A percentile compares a stretch with the other conserved stretches of the same genome.
Evolutionary conservation across 352 stramenopile species (phyloP).

Genomic region (Globisporangium splendens): DNA sequence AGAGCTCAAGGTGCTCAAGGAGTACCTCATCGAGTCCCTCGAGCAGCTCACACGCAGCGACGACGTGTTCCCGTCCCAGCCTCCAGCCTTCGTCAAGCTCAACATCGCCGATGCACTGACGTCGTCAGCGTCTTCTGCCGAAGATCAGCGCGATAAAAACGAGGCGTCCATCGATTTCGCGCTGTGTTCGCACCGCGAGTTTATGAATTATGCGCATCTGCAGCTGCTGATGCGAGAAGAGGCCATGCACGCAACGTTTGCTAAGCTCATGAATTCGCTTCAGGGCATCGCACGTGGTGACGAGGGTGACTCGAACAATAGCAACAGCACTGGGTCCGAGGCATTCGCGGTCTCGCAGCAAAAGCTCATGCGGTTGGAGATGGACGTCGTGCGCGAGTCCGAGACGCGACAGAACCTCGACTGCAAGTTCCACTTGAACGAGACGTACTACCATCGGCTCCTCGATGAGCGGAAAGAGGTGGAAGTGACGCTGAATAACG

Average conservation of each 20-base stretch:
- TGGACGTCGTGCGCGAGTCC: slow-evolving; percentile 27
- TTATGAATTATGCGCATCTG: slow-evolving; percentile 38
- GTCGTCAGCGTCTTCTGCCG: neutral
- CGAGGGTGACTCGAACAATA: too few species aligned
- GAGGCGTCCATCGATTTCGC: slow-evolving; percentile 55
- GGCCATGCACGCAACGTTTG: slow-evolving; percentile 19
- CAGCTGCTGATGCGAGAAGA: slow-evolving; percentile 32
- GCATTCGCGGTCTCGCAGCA: slow-evolving; percentile 34
- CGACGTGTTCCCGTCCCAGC: slow-evolving; percentile 17
- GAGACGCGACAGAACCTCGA: slow-evolving; percentile 29
- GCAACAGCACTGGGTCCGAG: neutral
- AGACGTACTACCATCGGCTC: slow-evolving; percentile 41
- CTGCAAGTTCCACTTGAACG: slow-evolving; percentile 35
- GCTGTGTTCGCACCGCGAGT: slow-evolving; percentile 53
- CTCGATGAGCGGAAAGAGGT: slow-evolving; percentile 52
- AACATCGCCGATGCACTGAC: slow-evolving; percentile 15
- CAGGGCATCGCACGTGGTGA: slow-evolving; percentile 19
- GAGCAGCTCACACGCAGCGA: slow-evolving; percentile 33
- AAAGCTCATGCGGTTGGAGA: slow-evolving; percentile 39
- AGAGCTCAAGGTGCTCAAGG: slow-evolving; percentile 69
- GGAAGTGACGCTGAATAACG: slow-evolving; percentile 34
- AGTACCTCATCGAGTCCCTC: slow-evolving; percentile 58
- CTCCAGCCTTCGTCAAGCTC: slow-evolving; percentile 17
- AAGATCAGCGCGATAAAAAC: slow-evolving; percentile 14
- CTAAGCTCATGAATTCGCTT: slow-evolving; percentile 26